phyloP scores from a whole-genome alignment of 2,329 filamentous ascomycete species.

The Byssochlamys sp. region DNA sequence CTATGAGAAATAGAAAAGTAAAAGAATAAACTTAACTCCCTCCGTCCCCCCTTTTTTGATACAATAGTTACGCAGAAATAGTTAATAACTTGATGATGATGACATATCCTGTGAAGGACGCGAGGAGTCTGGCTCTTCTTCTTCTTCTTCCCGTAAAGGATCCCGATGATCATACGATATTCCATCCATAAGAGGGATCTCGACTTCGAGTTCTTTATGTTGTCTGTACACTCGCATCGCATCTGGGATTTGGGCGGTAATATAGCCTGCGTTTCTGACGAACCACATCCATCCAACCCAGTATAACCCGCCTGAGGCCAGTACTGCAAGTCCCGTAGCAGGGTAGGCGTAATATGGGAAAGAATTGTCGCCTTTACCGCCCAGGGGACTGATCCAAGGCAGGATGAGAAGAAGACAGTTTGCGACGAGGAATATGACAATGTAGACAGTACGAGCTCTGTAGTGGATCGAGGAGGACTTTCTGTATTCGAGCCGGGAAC shows the following conservation, averaged over 20 bases:
- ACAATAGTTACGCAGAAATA: not conserved
- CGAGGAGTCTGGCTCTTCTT: not conserved
- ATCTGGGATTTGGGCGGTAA: not conserved
- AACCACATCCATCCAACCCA: not conserved
- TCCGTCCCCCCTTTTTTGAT: not conserved
- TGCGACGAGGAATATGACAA: conserved; percentile 11
- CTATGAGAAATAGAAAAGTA: not conserved
- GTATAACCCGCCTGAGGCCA: not conserved
- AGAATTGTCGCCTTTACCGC: not conserved
- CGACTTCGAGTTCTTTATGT: not conserved
- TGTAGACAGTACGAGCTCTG: conserved; percentile 41
- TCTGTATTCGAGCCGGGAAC: conserved; percentile 15
- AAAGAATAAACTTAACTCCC: not conserved
- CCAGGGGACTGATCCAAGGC: not conserved
- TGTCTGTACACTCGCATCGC: not conserved
- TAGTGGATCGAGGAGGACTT: conserved; percentile 50
- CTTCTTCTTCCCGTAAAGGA: not conserved
- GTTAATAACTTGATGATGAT: too few species aligned
- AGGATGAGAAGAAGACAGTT: not conserved
- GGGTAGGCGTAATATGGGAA: not conserved
- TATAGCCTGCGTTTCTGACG: not conserved
- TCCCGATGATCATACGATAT: not conserved
- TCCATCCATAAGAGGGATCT: not conserved
- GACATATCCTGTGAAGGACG: not conserved
- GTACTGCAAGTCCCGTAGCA: not conserved